A percentile compares a stretch with the other conserved stretches of the same genome.
phyloP scores from a whole-genome alignment of 331 rosid species.

The Quercus lobata region DNA sequence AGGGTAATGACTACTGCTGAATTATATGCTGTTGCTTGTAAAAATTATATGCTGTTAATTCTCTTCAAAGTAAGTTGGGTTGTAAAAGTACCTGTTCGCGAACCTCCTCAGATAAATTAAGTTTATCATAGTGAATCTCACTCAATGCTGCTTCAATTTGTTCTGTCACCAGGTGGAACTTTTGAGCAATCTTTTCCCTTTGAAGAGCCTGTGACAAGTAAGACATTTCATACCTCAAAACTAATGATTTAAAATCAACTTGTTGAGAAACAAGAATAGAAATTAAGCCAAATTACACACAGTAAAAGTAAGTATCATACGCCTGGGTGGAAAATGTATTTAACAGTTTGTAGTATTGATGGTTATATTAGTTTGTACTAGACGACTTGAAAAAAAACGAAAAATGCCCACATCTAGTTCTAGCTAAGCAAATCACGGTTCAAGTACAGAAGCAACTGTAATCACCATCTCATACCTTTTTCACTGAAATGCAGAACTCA shows the following conservation, averaged over 20 bases:
- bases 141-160: slow-evolving; percentile 69
- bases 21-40: neutral
- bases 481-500: neutral
- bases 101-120: slow-evolving; percentile 82
- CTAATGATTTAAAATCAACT: slow-evolving; percentile 10
- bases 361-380: too few species aligned
- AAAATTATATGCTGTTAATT: neutral
- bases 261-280: neutral
- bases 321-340: neutral
- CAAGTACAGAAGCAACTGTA: neutral
- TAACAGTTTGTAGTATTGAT: too few species aligned
- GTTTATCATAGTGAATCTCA: slow-evolving; percentile 58
- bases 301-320: too few species aligned
- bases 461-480: neutral
- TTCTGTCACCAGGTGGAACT: slow-evolving; percentile 55
- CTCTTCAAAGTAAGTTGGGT: slow-evolving; percentile 5
- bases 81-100: slow-evolving; percentile 71
- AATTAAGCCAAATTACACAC: neutral
- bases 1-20: neutral
- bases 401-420: too few species aligned
- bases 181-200: slow-evolving; percentile 41
- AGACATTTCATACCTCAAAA: slow-evolving; percentile 16
- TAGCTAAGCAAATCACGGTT: neutral
- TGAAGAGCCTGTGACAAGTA: slow-evolving; percentile 51
- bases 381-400: too few species aligned